Percentiles rank a stretch among this genome's conserved stretches.
These are phyloP conservation scores for Vinca minor DNA, from an alignment of 257 asterid genomes.

Conservation along the genomic window DNA sequence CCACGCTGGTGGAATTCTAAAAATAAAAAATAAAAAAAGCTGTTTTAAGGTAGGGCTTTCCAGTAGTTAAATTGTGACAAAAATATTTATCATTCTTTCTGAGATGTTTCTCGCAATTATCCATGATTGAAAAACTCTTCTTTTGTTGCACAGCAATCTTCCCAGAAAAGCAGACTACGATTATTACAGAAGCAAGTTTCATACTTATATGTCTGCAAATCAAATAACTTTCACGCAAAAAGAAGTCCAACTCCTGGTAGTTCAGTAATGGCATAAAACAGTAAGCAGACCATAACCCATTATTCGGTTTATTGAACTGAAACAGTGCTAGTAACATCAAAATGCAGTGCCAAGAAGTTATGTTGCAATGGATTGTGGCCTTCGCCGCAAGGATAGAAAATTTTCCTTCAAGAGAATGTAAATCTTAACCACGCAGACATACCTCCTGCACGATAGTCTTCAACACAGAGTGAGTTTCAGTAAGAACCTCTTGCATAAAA, in stretches of 20 bases:
- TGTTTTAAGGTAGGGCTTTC: not conserved
- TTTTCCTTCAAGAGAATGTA: not conserved
- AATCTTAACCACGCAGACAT: conserved; percentile 16
- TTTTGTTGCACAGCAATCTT: too few relatives aligned
- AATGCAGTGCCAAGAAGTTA: not conserved
- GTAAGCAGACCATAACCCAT: not conserved
- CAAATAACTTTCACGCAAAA: not conserved
- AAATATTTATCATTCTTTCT: not conserved
- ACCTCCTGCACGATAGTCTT: conserved; percentile 75
- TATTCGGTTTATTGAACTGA: not conserved
- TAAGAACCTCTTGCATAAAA: conserved; percentile 97
- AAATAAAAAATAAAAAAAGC: too few relatives aligned
- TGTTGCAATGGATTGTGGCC: not conserved
- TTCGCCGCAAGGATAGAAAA: not conserved
- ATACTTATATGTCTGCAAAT: not conserved
- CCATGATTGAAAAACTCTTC: not conserved
- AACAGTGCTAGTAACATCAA: not conserved
- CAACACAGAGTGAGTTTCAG: conserved; percentile 84
- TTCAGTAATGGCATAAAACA: not conserved
- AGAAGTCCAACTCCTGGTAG: not conserved
- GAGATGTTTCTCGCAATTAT: not conserved
- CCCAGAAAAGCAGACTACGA: not conserved
- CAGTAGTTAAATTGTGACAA: not conserved
- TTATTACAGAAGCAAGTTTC: not conserved
- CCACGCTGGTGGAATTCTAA: too few relatives aligned